Percentiles rank a stretch among this genome's conserved stretches.
phyloP scores from a whole-genome alignment of 495 filamentous ascomycete species.

The Aspergillus ostianus region DNA sequence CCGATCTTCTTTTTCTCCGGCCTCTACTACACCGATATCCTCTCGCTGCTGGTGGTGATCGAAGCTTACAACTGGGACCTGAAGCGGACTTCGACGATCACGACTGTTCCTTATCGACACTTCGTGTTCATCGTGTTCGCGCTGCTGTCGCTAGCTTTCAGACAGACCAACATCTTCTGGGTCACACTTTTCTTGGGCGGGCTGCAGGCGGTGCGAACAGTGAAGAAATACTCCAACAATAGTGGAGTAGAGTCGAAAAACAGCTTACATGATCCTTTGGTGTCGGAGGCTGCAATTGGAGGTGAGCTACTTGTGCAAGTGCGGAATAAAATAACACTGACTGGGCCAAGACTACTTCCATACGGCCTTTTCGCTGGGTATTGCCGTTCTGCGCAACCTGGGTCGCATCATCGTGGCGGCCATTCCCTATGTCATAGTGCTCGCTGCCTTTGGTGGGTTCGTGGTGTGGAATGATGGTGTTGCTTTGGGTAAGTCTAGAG shows the following conservation, averaged over 20 bases:
- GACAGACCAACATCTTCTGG: slow-evolving; percentile 98
- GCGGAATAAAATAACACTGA: background rate
- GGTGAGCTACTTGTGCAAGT: slow-evolving; percentile 40
- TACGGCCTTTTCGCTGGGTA: slow-evolving; percentile 56
- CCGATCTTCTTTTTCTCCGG: slow-evolving; percentile 92
- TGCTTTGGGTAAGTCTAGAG: slow-evolving; percentile 65
- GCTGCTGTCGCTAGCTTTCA: slow-evolving; percentile 63
- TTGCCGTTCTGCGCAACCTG: slow-evolving; percentile 53
- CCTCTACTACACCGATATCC: slow-evolving; percentile 90
- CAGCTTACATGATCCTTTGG: slow-evolving; percentile 63
- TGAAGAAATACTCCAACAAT: slow-evolving; percentile 28
- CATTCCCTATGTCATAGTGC: slow-evolving; percentile 65
- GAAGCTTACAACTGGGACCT: slow-evolving; percentile 64
- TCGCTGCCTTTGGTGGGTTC: slow-evolving; percentile 69
- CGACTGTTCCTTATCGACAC: slow-evolving; percentile 19
- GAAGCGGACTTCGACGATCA: slow-evolving; percentile 21
- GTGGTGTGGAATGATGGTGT: slow-evolving; percentile 87
- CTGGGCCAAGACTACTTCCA: slow-evolving; percentile 54
- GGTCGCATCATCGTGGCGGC: slow-evolving; percentile 48
- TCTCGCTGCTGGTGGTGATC: slow-evolving; percentile 59
- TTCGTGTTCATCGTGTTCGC: slow-evolving; percentile 53
- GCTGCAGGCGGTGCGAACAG: slow-evolving; percentile 57
- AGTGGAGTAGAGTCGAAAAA: slow-evolving; percentile 41
- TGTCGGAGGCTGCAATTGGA: slow-evolving; percentile 52
- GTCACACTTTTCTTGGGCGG: slow-evolving; percentile 82